These are phyloP conservation scores for Akanthomyces muscarius DNA, from an alignment of 2,329 filamentous ascomycete genomes.

Conservation along the genomic window DNA sequence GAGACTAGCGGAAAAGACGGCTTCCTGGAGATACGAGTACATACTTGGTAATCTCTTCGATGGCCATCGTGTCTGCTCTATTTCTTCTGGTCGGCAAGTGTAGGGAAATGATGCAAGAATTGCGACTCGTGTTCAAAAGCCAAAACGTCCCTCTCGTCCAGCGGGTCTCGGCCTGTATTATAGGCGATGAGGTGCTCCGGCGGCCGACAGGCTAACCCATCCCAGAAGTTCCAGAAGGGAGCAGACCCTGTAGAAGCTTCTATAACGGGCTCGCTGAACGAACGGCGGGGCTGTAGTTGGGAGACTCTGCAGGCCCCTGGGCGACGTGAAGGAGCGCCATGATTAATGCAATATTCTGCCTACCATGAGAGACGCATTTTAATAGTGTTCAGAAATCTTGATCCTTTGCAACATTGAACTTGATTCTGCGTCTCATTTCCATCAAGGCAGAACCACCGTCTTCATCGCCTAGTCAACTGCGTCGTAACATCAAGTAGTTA, in stretches of 20 bases:
- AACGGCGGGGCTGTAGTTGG: not conserved
- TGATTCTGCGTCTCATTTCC: no score
- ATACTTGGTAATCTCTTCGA: slow-evolving; percentile 17
- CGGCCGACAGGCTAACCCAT: no score
- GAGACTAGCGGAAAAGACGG: not conserved
- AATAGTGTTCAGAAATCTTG: no score
- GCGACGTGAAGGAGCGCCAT: no score
- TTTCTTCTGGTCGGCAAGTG: not conserved
- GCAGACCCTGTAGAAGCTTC: not conserved
- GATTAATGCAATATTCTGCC: no score
- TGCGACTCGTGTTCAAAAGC: not conserved
- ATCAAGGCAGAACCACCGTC: no score
- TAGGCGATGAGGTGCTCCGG: no score
- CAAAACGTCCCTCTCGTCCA: not conserved
- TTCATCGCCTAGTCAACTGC: no score
- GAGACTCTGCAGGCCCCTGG: no score
- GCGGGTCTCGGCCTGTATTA: not conserved
- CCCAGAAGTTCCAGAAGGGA: not conserved
- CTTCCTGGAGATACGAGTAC: not conserved
- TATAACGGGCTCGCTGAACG: not conserved
- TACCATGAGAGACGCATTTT: no score
- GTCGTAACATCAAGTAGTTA: no score
- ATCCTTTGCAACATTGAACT: no score
- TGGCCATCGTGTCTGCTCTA: slow-evolving; percentile 7
- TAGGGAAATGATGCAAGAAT: not conserved